Evolutionary conservation across 441 rosid genomes (phyloP).

Genomic region (Arabidopsis lyrata): DNA sequence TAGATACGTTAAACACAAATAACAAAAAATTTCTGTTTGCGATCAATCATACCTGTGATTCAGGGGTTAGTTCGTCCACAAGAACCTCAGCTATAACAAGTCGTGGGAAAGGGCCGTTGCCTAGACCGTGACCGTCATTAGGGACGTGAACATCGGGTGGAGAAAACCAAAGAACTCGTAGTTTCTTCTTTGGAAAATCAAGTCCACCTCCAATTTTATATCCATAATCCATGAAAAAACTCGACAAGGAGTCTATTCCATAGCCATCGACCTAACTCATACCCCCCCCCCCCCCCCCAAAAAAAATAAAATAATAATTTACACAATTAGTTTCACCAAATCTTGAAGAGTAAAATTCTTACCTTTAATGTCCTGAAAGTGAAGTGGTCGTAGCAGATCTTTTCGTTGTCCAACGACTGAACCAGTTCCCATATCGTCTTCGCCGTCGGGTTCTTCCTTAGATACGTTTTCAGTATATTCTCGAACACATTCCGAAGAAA

Average conservation of each 20-base stretch:
- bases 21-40: not conserved
- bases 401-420: constrained; percentile 53
- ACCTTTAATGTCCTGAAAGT: constrained; percentile 86
- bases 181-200: constrained; percentile 80
- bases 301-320: not conserved
- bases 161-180: constrained; percentile 84
- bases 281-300: too few relatives aligned
- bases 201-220: constrained; percentile 66
- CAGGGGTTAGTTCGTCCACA: constrained; percentile 72
- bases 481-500: constrained; percentile 66
- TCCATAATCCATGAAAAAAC: constrained; percentile 80
- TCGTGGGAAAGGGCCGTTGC: constrained; percentile 78
- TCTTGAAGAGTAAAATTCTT: not conserved
- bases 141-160: constrained; percentile 58
- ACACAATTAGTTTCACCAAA: not conserved
- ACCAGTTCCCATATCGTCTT: constrained; percentile 72
- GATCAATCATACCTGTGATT: constrained; percentile 62
- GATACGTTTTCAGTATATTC: constrained; percentile 63
- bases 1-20: not conserved
- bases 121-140: constrained; percentile 55
- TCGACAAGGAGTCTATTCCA: constrained; percentile 81
- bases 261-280: constrained; percentile 66
- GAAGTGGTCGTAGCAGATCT: constrained; percentile 75
- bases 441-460: constrained; percentile 72
- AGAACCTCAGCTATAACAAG: constrained; percentile 85